Percentiles rank a stretch among this genome's conserved stretches.
These are phyloP conservation scores for Globisporangium spinosum DNA, from an alignment of 352 stramenopile species.

Conservation along the genomic window DNA sequence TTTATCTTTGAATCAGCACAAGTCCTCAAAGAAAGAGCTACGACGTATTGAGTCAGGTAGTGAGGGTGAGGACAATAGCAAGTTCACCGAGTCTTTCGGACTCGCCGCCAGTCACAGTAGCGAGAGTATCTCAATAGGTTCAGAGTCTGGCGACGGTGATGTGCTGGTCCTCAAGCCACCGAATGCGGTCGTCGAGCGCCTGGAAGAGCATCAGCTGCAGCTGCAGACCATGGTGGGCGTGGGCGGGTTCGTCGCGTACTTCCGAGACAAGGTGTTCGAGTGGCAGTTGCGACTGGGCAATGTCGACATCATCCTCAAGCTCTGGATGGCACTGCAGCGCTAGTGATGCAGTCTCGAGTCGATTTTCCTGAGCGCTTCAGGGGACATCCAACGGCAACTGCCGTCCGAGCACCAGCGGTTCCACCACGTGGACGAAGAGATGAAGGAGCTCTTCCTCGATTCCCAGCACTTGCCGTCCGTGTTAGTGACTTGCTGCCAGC, in stretches of 20 bases:
- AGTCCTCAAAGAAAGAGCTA: conserved; percentile 6
- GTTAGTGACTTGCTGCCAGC: conserved; percentile 64
- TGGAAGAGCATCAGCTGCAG: conserved; percentile 94
- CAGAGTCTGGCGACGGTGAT: conserved; percentile 51
- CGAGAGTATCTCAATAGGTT: not conserved
- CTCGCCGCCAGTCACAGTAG: not conserved
- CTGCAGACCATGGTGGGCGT: conserved; percentile 95
- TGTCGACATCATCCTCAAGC: conserved; percentile 91
- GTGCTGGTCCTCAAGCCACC: conserved; percentile 88
- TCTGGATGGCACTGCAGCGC: conserved; percentile 90
- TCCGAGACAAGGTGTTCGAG: conserved; percentile 93
- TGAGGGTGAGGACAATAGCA: not conserved
- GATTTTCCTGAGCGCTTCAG: conserved; percentile 91
- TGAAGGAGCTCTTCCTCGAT: conserved; percentile 70
- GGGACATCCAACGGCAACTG: conserved; percentile 92
- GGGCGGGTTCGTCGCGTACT: conserved; percentile 95
- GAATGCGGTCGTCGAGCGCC: conserved; percentile 90
- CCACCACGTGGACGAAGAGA: conserved; percentile 83
- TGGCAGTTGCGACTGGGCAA: conserved; percentile 92
- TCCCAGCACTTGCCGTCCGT: conserved; percentile 66
- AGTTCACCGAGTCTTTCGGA: not conserved
- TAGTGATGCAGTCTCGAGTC: conserved; percentile 93
- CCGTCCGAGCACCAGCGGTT: conserved; percentile 90
- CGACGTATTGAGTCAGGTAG: not conserved
- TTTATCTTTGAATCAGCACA: not conserved